phyloP scores from a whole-genome alignment of 352 stramenopile species.

The Globisporangium apiculatum region DNA sequence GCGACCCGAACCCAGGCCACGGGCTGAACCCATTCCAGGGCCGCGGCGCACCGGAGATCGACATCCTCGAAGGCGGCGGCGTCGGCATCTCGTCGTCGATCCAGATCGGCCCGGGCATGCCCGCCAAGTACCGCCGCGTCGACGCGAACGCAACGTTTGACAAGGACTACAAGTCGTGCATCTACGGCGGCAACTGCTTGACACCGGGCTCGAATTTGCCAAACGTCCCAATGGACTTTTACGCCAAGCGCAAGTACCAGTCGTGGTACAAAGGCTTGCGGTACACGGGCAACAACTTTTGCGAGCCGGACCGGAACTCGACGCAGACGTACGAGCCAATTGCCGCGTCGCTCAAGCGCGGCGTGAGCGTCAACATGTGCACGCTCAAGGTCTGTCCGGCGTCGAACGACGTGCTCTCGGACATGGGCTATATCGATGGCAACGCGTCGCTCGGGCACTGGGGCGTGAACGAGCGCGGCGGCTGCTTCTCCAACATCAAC shows the following conservation, averaged over 20 bases:
- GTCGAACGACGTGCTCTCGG: conserved; percentile 43
- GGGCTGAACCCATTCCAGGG: conserved; percentile 86
- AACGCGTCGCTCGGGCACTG: conserved; percentile 31
- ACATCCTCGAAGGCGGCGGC: conserved; percentile 89
- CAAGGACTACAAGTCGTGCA: conserved; percentile 22
- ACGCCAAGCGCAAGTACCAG: conserved; percentile 26
- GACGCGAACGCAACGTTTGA: conserved; percentile 23
- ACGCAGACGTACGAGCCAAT: conserved; percentile 46
- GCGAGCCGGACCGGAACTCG: conserved; percentile 15
- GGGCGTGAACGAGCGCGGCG: conserved; percentile 66
- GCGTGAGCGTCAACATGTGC: conserved; percentile 46
- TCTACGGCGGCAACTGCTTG: conserved; percentile 32
- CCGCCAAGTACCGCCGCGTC: conserved; percentile 36
- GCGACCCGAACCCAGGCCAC: conserved; percentile 87
- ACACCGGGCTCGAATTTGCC: conserved; percentile 49
- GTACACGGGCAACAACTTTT: conserved; percentile 57
- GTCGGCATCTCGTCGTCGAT: conserved; percentile 66
- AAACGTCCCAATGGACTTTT: conserved; percentile 41
- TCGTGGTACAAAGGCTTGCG: conserved; percentile 54
- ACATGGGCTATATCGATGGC: conserved; percentile 47
- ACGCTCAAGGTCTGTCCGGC: conserved; percentile 32
- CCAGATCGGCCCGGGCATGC: conserved; percentile 61
- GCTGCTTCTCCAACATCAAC: conserved; percentile 54
- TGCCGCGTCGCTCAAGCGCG: conserved; percentile 28
- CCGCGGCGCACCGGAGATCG: conserved; percentile 92